These are phyloP conservation scores for Amanita subjunquillea DNA, from an alignment of 768 basidiomycete genomes.

Conservation along the genomic window DNA sequence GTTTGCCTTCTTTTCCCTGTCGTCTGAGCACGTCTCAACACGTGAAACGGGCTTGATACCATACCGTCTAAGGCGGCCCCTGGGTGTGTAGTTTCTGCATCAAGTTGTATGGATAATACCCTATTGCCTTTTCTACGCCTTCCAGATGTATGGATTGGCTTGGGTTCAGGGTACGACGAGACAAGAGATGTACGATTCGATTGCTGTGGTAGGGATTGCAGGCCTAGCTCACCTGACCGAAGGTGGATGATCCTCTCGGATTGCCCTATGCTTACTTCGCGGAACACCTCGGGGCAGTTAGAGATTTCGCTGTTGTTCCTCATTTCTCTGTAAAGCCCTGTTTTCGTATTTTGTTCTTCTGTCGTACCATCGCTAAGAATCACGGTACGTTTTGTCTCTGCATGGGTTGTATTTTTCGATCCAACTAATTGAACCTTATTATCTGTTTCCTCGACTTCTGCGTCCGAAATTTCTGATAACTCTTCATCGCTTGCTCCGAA, in stretches of 20 bases:
- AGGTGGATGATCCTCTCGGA: background rate
- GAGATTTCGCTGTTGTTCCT: background rate
- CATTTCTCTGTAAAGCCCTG: background rate
- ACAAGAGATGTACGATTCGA: background rate
- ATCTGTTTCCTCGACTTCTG: background rate
- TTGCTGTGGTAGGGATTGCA: background rate
- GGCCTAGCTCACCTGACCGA: background rate
- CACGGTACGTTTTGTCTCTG: background rate
- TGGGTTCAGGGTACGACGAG: background rate
- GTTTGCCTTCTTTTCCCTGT: background rate
- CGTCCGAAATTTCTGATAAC: constrained; percentile 15
- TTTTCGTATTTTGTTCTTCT: background rate
- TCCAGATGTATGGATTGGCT: background rate
- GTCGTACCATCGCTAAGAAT: background rate
- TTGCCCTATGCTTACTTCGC: background rate
- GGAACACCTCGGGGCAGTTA: background rate
- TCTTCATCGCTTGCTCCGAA: constrained; percentile 16
- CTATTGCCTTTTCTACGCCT: background rate
- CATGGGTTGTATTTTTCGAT: background rate
- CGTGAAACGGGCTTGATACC: background rate
- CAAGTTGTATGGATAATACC: background rate
- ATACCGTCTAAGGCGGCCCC: background rate
- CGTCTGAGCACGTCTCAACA: background rate
- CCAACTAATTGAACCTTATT: background rate
- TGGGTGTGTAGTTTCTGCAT: background rate